These are phyloP conservation scores for Kodamaea suecica DNA, from an alignment of 1,139 yeast genomes.

Conservation along the genomic window DNA sequence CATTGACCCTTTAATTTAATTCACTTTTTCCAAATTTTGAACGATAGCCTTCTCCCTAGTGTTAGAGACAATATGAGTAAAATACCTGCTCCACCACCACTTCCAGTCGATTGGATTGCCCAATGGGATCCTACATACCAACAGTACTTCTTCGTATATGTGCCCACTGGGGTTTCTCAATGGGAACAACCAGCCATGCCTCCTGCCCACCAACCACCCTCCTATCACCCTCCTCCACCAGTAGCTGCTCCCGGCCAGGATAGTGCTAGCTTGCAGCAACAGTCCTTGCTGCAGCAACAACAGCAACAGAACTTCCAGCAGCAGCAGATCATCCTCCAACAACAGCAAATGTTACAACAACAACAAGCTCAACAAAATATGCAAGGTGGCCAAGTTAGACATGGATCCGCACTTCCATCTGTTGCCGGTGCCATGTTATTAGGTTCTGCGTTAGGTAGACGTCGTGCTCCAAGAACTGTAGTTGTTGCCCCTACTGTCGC, in stretches of 20 bases:
- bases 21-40: no score
- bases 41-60: not conserved
- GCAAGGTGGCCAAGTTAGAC: not conserved
- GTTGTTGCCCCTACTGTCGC: conserved; percentile 8
- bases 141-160: conserved; percentile 23
- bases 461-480: conserved; percentile 12
- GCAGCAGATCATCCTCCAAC: conserved; percentile 5
- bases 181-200: conserved; percentile 16
- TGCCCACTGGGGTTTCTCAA: conserved; percentile 23
- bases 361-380: not conserved
- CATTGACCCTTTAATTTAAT: no score
- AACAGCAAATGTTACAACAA: conserved; percentile 2
- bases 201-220: not conserved
- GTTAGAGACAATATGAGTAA: not conserved
- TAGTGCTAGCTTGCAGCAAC: not conserved
- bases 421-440: conserved; percentile 14
- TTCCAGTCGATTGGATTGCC: conserved; percentile 31
- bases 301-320: conserved; percentile 3
- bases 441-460: conserved; percentile 5
- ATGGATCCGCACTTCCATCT: not conserved
- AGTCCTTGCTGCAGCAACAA: conserved; percentile 5
- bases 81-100: conserved; percentile 12
- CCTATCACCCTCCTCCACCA: not conserved
- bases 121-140: conserved; percentile 29
- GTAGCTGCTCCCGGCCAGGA: no score